Evolutionary conservation across 768 basidiomycete species (phyloP).

Genomic region (Exidia glandulosa): DNA sequence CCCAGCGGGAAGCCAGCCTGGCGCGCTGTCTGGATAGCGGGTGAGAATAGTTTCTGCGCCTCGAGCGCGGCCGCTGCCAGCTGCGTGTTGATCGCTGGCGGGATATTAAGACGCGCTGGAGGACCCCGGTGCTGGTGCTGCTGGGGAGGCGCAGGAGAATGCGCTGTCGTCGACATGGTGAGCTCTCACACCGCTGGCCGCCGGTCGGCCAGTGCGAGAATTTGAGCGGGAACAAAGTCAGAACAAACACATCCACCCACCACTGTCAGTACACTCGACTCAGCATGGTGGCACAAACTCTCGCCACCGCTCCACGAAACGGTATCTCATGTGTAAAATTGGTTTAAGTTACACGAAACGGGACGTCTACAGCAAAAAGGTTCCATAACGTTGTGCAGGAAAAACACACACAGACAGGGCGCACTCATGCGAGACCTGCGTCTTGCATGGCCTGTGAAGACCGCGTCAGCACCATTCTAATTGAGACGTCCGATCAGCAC

Average conservation of each 20-base stretch:
- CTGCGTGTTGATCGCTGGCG: slow-evolving; percentile 41
- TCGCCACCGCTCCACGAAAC: neutral
- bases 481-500: slow-evolving; percentile 8
- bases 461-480: slow-evolving; percentile 3
- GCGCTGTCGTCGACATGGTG: neutral
- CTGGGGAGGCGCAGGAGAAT: neutral
- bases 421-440: slow-evolving; percentile 46
- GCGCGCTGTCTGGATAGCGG: slow-evolving; percentile 48
- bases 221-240: neutral
- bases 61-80: slow-evolving; percentile 35
- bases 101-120: slow-evolving; percentile 47
- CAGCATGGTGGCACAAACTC: neutral
- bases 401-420: neutral
- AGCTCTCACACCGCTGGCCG: neutral
- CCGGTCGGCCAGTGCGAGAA: neutral
- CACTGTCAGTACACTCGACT: neutral
- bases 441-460: slow-evolving; percentile 62
- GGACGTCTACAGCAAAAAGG: neutral
- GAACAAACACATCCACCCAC: neutral
- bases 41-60: slow-evolving; percentile 47
- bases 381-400: neutral
- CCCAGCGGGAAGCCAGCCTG: slow-evolving; percentile 39
- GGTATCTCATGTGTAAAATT: neutral
- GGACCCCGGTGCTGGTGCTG: neutral
- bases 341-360: neutral